A percentile compares a stretch with the other conserved stretches of the same genome.
phyloP scores from a whole-genome alignment of 23 red algal species.

The Gracilaria gracilis region DNA sequence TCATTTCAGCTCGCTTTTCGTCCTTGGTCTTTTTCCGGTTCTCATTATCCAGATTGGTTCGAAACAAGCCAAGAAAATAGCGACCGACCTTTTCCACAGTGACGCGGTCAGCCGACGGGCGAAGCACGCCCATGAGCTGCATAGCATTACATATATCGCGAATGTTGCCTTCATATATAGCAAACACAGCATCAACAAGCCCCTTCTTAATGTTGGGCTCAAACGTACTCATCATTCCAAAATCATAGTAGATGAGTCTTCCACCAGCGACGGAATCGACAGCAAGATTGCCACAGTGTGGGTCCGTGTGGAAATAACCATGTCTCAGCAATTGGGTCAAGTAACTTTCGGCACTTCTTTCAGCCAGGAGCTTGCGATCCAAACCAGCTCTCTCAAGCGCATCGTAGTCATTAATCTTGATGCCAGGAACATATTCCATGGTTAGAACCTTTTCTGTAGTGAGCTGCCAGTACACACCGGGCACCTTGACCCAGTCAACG shows the following conservation, averaged over 20 bases:
- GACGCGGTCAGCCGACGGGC: constrained; percentile 71
- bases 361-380: constrained; percentile 75
- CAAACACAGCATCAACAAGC: constrained; percentile 84
- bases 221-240: constrained; percentile 90
- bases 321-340: constrained; percentile 91
- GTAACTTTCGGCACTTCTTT: constrained; percentile 82
- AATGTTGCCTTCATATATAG: constrained; percentile 79
- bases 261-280: constrained; percentile 84
- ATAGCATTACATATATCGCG: constrained; percentile 81
- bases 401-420: constrained; percentile 88
- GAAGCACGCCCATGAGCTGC: constrained; percentile 82
- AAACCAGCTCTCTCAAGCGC: constrained; percentile 76
- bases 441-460: constrained; percentile 83
- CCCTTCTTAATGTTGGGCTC: constrained; percentile 68
- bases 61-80: constrained; percentile 84
- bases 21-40: constrained; percentile 67
- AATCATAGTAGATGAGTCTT: constrained; percentile 92
- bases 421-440: constrained; percentile 96
- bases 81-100: constrained; percentile 87
- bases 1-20: constrained; percentile 61
- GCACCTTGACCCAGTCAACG: constrained; percentile 81
- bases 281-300: constrained; percentile 91
- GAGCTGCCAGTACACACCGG: constrained; percentile 75
- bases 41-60: constrained; percentile 49
- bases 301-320: constrained; percentile 97